These are phyloP conservation scores for Paraconiothyrium brasiliense DNA, from an alignment of 2,329 filamentous ascomycete species.

Conservation along the genomic window DNA sequence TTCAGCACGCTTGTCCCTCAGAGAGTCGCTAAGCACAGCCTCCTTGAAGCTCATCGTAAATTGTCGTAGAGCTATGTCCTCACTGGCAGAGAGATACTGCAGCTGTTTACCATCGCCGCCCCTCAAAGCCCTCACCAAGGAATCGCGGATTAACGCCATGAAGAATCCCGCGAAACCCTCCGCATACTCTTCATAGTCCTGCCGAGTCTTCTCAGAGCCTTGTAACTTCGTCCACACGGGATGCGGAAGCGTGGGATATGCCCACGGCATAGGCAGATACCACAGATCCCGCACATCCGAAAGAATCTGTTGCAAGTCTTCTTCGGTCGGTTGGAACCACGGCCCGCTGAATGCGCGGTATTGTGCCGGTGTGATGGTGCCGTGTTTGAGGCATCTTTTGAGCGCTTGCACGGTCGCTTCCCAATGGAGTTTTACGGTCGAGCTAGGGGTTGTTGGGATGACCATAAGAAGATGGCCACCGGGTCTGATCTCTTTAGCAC, in stretches of 20 bases:
- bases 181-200: neutral
- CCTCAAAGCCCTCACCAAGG: neutral
- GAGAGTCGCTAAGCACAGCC: neutral
- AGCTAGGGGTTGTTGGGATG: neutral
- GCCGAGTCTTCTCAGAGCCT: neutral
- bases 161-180: conserved; percentile 1
- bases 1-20: neutral
- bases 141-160: neutral
- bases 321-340: neutral
- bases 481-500: conserved; percentile 7
- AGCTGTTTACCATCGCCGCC: neutral
- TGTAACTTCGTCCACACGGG: neutral
- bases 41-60: neutral
- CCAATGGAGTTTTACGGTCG: conserved; percentile 1
- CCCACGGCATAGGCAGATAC: conserved; percentile 2
- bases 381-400: neutral
- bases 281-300: neutral
- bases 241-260: neutral
- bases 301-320: conserved; percentile 1
- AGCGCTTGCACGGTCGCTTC: neutral
- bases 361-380: neutral
- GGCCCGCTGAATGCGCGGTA: neutral
- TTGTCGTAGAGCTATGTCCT: neutral
- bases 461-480: neutral
- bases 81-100: neutral